phyloP scores from a whole-genome alignment of 306 rosid species.

The Prunus davidiana region DNA sequence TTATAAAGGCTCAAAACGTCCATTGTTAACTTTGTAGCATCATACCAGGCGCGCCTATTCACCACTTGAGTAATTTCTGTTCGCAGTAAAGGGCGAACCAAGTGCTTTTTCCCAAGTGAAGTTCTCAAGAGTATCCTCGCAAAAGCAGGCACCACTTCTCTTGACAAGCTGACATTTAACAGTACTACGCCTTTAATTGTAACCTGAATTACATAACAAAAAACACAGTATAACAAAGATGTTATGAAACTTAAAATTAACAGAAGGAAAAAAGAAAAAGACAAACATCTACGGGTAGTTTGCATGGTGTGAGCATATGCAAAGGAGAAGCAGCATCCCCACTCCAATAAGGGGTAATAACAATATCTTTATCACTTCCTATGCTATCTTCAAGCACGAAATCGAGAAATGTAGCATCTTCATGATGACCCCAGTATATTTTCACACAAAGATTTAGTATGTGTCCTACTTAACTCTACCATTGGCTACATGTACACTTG shows the following conservation, averaged over 20 bases:
- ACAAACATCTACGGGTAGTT: background rate
- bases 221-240: background rate
- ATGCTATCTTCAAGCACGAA: background rate
- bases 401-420: background rate
- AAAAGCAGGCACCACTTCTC: conserved; percentile 91
- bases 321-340: background rate
- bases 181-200: conserved; percentile 68
- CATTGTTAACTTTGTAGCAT: conserved; percentile 66
- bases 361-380: background rate
- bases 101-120: conserved; percentile 88
- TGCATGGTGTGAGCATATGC: background rate
- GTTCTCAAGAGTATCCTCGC: conserved; percentile 90
- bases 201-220: conserved; percentile 44
- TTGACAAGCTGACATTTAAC: conserved; percentile 73
- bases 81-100: conserved; percentile 85
- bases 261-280: background rate
- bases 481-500: background rate
- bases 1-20: conserved; percentile 73
- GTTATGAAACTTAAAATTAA: background rate
- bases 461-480: background rate
- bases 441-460: background rate
- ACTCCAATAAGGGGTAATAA: background rate
- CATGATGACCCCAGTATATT: background rate
- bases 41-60: conserved; percentile 87
- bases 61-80: conserved; percentile 89